Base-by-base conservation (phyloP, 148 eudicot genomes). In the Chenopodium berlandieri region DNA sequence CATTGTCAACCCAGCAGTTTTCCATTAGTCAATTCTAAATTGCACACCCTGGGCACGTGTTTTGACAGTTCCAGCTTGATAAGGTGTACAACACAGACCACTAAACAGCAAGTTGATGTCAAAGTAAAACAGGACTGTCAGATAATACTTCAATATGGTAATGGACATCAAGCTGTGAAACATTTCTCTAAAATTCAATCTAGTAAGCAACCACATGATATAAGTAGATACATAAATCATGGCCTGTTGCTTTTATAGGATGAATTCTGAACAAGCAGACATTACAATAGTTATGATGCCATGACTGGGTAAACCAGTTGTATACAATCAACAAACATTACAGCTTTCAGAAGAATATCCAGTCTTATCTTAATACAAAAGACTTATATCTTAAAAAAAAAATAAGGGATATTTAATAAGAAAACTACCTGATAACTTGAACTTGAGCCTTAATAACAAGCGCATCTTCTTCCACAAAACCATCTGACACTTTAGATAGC, bases 381-480 rank as follows among this genome's bases (percentile, higher is more conserved):
- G 40, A 34, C 40, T 34, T 34, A 34, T 34, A 0, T 34, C 40
- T 34, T 5, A 4, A 34, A 34, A 34, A 34, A 34, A 34, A 34
- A 34, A 34, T 34, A 34, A 34, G 40, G 40, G 40, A 4, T 34
- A 34, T 34, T 34, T 34, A 34, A 4, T n/a, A 82, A 64, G 77
- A 56, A 31, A 73, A 58, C 78, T 82, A 94, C 98, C 97, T 93
- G 83, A 94, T 86, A 75, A 94, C 95, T 86, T 94, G 98, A 83
- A 94, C 97, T 88, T 94, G 97, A 71, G 98, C 97, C 88, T 91
- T 93, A 68, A 94, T 93, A 50, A 88, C 90, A 47, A 94, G 90
- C 56, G 92, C 87, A 84, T 94, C 95, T 27, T 85, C 88, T 82
- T 91, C 93, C 69, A 94, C 85, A 88, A 94, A 93, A 46, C 98